Evolutionary conservation across 805 yeast genomes (phyloP), one percentile per base, ranked within the genome.

Genomic region (Metschnikowia amazonensis): DNA sequence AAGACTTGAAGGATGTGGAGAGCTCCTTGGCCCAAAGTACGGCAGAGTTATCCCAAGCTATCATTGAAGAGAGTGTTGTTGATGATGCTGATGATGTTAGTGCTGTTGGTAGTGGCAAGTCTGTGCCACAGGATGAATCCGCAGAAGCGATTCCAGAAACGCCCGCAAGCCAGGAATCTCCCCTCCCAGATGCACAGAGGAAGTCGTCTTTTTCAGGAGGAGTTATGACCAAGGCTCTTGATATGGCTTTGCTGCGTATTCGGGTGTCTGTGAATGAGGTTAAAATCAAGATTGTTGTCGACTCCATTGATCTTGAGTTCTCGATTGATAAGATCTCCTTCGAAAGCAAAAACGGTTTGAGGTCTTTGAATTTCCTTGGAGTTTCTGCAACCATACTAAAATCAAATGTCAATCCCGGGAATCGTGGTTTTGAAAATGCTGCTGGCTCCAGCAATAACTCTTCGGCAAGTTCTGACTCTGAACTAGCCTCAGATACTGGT

Each of bases 1-100:
- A 63, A 18, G 67, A 60, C 33, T 55, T 58, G 21, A 51, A 65
- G 42, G 58, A 60, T 50, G 60, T 63, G 54, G 69, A 67, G 47
- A 79, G 79, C 46, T 79, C 82, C 46, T 62, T 86, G 46, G 81
- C 86, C 0, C 84, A 81, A 55, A 84, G 94, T 46, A 82, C 92
- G 0, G 82, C 83, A 18, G 88, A 84, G 54, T 69, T 89, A 45
- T 89, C 94, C 2, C 77, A 75, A 50, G 79, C 82, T 37, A 69
- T 79, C 18, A 69, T 76, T 60, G 60, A 78, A 62, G 61, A 20
- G 11, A 30, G 11, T 20, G 3, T 29, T 7, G 24, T 24, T 24
- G 42, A 16, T 20, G 28, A 28, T 35, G 52, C 41, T 7, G 13
- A 10, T 25, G 21, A 17, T 16, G 14, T 8, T 13, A 25, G 11